Evolutionary conservation across 2,329 filamentous ascomycete genomes (phyloP).

Genomic region (Cordyceps pruinosa): DNA sequence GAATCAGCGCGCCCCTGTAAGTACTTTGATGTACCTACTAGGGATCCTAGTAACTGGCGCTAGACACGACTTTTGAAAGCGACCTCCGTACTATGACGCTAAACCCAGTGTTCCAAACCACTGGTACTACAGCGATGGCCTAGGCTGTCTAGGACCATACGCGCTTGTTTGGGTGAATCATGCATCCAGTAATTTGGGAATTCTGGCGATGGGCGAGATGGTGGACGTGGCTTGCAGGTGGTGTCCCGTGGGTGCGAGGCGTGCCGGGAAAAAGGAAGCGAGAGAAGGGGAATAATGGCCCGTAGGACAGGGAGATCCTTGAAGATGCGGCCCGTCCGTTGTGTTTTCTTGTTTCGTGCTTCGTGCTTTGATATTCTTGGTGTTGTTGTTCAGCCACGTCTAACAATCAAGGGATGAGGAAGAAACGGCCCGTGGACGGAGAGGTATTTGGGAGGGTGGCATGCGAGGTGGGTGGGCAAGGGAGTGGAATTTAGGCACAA

Average conservation of each 20-base stretch:
- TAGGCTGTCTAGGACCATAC: not conserved
- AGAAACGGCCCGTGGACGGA: not conserved
- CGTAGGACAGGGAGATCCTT: not conserved
- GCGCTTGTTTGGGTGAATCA: not conserved
- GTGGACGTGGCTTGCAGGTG: not conserved
- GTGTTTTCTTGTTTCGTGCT: not conserved
- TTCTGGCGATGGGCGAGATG: not conserved
- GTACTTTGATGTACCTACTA: no score
- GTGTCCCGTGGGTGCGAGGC: not conserved
- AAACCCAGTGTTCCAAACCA: constrained; percentile 1
- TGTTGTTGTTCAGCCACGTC: constrained; percentile 2
- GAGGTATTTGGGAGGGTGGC: constrained; percentile 5
- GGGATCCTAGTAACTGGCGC: no score
- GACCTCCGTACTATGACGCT: not conserved
- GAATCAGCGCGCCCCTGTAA: no score
- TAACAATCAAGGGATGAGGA: not conserved
- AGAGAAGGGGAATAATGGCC: not conserved
- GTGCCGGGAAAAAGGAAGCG: not conserved
- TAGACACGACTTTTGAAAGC: no score
- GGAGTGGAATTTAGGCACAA: not conserved
- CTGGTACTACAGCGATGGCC: not conserved
- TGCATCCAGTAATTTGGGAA: not conserved
- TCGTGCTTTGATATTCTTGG: not conserved
- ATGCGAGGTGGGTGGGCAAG: not conserved
- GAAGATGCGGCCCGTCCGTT: not conserved